phyloP scores from a whole-genome alignment of 805 yeast species.

The Sungouiella blattae region DNA sequence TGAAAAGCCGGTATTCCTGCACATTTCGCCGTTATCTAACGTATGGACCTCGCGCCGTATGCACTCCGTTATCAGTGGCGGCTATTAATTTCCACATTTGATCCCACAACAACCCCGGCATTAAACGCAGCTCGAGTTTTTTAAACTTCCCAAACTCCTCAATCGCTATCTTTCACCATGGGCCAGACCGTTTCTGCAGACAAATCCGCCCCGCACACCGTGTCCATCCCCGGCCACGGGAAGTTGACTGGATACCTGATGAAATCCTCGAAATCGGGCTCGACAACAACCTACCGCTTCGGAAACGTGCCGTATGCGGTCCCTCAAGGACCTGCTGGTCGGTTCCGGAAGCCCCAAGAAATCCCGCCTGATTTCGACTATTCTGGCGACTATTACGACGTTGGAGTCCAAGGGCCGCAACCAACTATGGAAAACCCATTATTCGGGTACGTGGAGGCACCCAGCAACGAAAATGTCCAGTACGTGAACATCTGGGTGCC shows the following conservation, averaged over 20 bases:
- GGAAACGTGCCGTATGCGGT: background rate
- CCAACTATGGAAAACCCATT: conserved; percentile 28
- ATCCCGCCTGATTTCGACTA: conserved; percentile 33
- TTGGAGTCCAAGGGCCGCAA: conserved; percentile 36
- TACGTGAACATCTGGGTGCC: conserved; percentile 40
- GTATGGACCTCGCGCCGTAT: too few relatives aligned
- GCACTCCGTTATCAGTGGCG: too few relatives aligned
- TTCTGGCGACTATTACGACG: conserved; percentile 34
- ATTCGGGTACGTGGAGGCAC: conserved; percentile 8
- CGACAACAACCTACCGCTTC: background rate
- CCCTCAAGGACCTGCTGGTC: background rate
- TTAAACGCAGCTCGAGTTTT: too few relatives aligned
- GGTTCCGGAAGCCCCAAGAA: conserved; percentile 27
- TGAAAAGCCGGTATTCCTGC: too few relatives aligned
- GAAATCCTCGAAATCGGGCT: conserved; percentile 7
- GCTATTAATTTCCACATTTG: too few relatives aligned
- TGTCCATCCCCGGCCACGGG: background rate
- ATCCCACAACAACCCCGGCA: too few relatives aligned
- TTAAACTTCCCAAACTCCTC: too few relatives aligned
- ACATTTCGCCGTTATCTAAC: too few relatives aligned
- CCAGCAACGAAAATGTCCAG: conserved; percentile 29
- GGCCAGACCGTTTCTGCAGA: background rate
- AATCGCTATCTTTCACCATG: too few relatives aligned
- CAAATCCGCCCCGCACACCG: background rate
- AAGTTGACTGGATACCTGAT: background rate